These are phyloP conservation scores for Gynochthodes officinalis DNA, from an alignment of 257 asterid species.

Conservation along the genomic window DNA sequence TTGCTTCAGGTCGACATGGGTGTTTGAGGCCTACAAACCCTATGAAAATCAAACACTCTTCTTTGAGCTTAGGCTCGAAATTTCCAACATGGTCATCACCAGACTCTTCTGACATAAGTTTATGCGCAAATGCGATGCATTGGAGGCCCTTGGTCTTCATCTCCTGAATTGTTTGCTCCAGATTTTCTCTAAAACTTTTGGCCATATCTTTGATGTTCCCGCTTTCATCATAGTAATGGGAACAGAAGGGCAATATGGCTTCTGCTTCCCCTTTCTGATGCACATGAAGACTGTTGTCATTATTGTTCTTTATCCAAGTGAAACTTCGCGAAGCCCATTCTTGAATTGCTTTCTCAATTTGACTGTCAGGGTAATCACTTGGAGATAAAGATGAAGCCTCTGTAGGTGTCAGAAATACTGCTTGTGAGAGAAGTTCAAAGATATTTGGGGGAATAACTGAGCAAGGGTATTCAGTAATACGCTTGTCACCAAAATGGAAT, in stretches of 20 bases:
- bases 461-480: slow-evolving; percentile 6
- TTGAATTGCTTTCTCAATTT: slow-evolving; percentile 49
- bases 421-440: slow-evolving; percentile 38
- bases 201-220: slow-evolving; percentile 32
- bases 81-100: too few species aligned
- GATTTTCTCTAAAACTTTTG: slow-evolving; percentile 26
- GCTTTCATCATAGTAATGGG: slow-evolving; percentile 30
- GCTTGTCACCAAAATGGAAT: slow-evolving; percentile 29
- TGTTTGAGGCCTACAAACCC: slow-evolving; percentile 49
- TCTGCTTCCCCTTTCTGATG: slow-evolving; percentile 69
- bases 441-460: slow-evolving; percentile 23
- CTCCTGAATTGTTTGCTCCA: slow-evolving; percentile 34
- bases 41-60: too few species aligned
- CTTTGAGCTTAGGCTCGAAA: slow-evolving; percentile 19
- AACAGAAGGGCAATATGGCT: slow-evolving; percentile 48
- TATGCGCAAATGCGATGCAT: slow-evolving; percentile 60
- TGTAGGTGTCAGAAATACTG: slow-evolving; percentile 37
- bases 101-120: slow-evolving; percentile 9
- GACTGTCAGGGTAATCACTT: slow-evolving; percentile 40
- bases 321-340: slow-evolving; percentile 47
- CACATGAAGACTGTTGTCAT: slow-evolving; percentile 17
- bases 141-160: slow-evolving; percentile 55
- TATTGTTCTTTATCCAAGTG: slow-evolving; percentile 28
- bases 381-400: slow-evolving; percentile 30
- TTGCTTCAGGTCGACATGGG: slow-evolving; percentile 50